These are phyloP conservation scores for Ustilaginoidea virens DNA, from an alignment of 2,329 filamentous ascomycete genomes.

Conservation along the genomic window DNA sequence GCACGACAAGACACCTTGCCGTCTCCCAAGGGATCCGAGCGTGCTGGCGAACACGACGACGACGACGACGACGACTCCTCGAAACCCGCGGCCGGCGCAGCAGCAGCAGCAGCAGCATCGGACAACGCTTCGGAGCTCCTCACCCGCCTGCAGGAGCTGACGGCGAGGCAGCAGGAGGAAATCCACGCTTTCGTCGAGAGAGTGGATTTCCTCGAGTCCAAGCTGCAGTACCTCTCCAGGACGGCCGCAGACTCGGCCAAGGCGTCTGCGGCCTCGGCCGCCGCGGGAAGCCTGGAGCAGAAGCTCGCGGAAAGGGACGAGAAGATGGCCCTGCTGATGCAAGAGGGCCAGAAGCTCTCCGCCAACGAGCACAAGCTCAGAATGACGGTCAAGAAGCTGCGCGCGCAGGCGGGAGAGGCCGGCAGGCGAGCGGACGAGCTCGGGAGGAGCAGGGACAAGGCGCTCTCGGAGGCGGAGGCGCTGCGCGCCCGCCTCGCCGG, in stretches of 20 bases:
- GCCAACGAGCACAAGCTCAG: slow-evolving; percentile 76
- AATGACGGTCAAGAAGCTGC: slow-evolving; percentile 68
- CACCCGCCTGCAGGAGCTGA: slow-evolving; percentile 12
- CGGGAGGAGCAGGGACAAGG: slow-evolving; percentile 43
- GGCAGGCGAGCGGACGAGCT: slow-evolving; percentile 49
- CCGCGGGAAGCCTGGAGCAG: slow-evolving; percentile 53
- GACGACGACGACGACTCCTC: no score
- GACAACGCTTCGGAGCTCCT: slow-evolving; percentile 3
- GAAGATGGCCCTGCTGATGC: slow-evolving; percentile 75
- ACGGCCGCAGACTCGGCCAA: slow-evolving; percentile 65
- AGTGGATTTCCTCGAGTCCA: slow-evolving; percentile 83
- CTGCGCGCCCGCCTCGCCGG: slow-evolving; percentile 32
- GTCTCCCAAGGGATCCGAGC: no score
- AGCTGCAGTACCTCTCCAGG: slow-evolving; percentile 74
- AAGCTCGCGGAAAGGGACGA: slow-evolving; percentile 82
- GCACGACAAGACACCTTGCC: no score
- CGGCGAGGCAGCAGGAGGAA: slow-evolving; percentile 53
- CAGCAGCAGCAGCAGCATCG: background rate
- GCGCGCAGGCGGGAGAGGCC: slow-evolving; percentile 46
- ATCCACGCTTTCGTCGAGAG: slow-evolving; percentile 71
- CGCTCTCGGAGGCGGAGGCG: slow-evolving; percentile 31
- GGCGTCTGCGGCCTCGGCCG: slow-evolving; percentile 45
- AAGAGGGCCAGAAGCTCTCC: slow-evolving; percentile 81
- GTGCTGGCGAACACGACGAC: no score
- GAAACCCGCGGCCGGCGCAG: no score